These are phyloP conservation scores for Setaria italica DNA, from an alignment of 202 grass and related monocot species.

Conservation along the genomic window DNA sequence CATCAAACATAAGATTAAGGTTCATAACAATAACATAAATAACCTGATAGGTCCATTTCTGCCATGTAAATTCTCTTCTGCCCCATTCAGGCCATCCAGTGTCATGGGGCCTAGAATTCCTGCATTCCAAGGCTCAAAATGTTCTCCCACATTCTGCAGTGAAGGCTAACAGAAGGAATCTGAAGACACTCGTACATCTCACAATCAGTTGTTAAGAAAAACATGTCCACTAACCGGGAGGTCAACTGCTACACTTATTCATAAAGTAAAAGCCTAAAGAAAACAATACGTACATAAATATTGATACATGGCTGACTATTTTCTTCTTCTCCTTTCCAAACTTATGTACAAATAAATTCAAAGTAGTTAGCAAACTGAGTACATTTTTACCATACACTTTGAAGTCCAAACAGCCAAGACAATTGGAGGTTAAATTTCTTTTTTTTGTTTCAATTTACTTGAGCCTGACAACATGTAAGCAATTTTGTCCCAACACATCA, in stretches of 20 bases:
- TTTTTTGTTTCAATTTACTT: too few relatives aligned
- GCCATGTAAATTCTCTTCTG: constrained; percentile 92
- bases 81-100: constrained; percentile 85
- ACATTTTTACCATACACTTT: too few relatives aligned
- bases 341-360: too few relatives aligned
- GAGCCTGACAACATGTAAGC: too few relatives aligned
- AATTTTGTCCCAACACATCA: too few relatives aligned
- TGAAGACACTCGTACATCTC: background rate
- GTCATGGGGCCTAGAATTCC: constrained; percentile 95
- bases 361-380: too few relatives aligned
- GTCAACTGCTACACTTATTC: constrained; percentile 69
- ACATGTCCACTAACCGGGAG: constrained; percentile 71
- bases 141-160: constrained; percentile 89
- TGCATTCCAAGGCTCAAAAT: constrained; percentile 99
- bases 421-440: too few relatives aligned
- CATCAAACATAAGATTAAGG: background rate
- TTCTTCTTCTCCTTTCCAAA: too few relatives aligned
- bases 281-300: too few relatives aligned
- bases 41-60: constrained; percentile 98
- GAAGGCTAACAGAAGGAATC: constrained; percentile 33
- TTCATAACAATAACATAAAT: constrained; percentile 7
- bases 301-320: too few relatives aligned
- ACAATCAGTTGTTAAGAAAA: constrained; percentile 27
- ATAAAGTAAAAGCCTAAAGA: too few relatives aligned
- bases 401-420: too few relatives aligned